A percentile compares a stretch with the other conserved stretches of the same genome.
Conservation (phyloP, 2,329 filamentous ascomycete species). For the Alternaria brassicae region DNA sequence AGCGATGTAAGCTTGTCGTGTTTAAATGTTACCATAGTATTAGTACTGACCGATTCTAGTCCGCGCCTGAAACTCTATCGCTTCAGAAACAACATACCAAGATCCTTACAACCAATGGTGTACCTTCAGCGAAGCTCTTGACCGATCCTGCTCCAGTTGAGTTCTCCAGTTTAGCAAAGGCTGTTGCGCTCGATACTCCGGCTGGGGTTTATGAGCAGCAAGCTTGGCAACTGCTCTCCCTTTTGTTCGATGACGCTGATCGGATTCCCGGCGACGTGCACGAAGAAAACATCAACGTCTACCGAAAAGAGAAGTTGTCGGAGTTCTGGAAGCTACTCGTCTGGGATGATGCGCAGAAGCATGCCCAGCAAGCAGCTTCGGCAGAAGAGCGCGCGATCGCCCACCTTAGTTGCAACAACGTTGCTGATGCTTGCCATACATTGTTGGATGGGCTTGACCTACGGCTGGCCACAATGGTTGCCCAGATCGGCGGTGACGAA, state of each 20-base stretch:
- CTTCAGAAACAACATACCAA: slow-evolving; percentile 64
- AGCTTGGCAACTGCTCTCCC: slow-evolving; percentile 85
- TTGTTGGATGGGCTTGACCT: slow-evolving; percentile 79
- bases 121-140: slow-evolving; percentile 66
- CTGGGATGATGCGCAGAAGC: slow-evolving; percentile 47
- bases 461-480: slow-evolving; percentile 81
- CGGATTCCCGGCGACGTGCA: slow-evolving; percentile 50
- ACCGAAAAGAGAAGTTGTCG: slow-evolving; percentile 68
- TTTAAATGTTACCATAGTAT: neutral
- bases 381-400: slow-evolving; percentile 85
- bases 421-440: slow-evolving; percentile 82
- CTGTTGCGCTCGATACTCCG: slow-evolving; percentile 47
- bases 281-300: slow-evolving; percentile 49
- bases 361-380: slow-evolving; percentile 65
- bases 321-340: slow-evolving; percentile 66
- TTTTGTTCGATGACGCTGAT: slow-evolving; percentile 75
- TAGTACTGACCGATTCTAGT: slow-evolving; percentile 50
- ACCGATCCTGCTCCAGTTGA: slow-evolving; percentile 58
- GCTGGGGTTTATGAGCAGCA: slow-evolving; percentile 68
- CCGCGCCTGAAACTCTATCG: slow-evolving; percentile 62
- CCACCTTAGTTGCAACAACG: slow-evolving; percentile 77
- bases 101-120: slow-evolving; percentile 53
- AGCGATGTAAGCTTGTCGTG: slow-evolving; percentile 45
- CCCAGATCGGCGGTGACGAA: slow-evolving; percentile 80
- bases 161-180: slow-evolving; percentile 59